A percentile compares a stretch with the other conserved stretches of the same genome.
Conservation (phyloP, 306 rosid genomes). For the Pachyrhizus erosus region DNA sequence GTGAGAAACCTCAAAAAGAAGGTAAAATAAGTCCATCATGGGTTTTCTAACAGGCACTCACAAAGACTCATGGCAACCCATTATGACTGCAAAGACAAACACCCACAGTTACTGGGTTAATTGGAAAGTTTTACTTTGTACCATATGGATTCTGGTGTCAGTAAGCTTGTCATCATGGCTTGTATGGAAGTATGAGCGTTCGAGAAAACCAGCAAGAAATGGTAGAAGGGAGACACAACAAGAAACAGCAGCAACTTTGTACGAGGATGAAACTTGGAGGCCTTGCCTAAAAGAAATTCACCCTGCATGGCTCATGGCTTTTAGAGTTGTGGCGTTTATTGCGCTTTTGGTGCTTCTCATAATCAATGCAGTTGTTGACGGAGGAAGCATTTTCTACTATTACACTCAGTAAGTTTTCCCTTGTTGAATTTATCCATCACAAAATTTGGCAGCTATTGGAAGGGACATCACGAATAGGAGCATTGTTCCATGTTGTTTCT, state of each 20-base stretch:
- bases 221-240: slow-evolving; percentile 40
- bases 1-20: slow-evolving; percentile 34
- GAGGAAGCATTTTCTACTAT: slow-evolving; percentile 78
- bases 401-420: slow-evolving; percentile 81
- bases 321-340: slow-evolving; percentile 76
- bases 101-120: slow-evolving; percentile 78
- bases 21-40: slow-evolving; percentile 55
- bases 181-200: slow-evolving; percentile 65
- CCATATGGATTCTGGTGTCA: slow-evolving; percentile 61
- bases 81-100: slow-evolving; percentile 81
- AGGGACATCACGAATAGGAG: slow-evolving; percentile 30
- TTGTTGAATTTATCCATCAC: slow-evolving; percentile 19
- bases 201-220: slow-evolving; percentile 40
- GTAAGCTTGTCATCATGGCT: slow-evolving; percentile 55
- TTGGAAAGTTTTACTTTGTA: slow-evolving; percentile 84
- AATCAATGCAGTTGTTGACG: slow-evolving; percentile 65
- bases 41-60: slow-evolving; percentile 75
- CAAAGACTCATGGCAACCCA: slow-evolving; percentile 81
- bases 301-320: slow-evolving; percentile 93
- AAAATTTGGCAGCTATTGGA: background rate
- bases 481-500: background rate
- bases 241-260: slow-evolving; percentile 64
- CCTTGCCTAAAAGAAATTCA: slow-evolving; percentile 89
- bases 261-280: slow-evolving; percentile 92
- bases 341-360: slow-evolving; percentile 79